Base-by-base conservation (phyloP, 441 rosid genomes). In the Brassica balearica region DNA sequence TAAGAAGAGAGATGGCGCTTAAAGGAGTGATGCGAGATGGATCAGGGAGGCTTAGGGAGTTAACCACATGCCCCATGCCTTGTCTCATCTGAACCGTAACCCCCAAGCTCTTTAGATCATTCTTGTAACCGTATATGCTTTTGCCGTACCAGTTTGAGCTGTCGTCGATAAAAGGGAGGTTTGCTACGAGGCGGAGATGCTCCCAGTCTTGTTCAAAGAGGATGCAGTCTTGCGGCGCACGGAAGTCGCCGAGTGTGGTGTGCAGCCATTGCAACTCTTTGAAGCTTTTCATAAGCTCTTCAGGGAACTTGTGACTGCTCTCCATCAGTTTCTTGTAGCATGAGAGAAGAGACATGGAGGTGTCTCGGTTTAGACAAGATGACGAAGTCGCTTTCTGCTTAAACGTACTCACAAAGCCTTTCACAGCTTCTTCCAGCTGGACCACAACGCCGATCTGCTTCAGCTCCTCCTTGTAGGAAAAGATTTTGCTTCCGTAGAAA, bases 91-190 rank as follows among this genome's bases (percentile, higher is more conserved):
- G 79, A 74, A 81, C 77, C 4, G 63, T 80, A 20, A 83, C 90
- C 8, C 91, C 92, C 65, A 88, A 72, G 38, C 53, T 8, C 79
- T 83, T 76, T 14, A 93, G 86, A 84, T 93, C 93, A 1, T 73
- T 17, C 48, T 60, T 48, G 66, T 80, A 93, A 10, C 80, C 75
- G 14, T 85, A 79, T 77, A 89, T 83, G 55, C 14, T 68, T 17
- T 64, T 66, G 5, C 92, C 91, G 48, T 86, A 89, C 74, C 73
- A 86, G 51, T 71, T 74, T 17, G 86, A 79, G 15, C 86, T 51
- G 25, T 88, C 91, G 74, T 90, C 88, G 69, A 93, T 80, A 6
- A 87, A 81, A 1, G 96, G 96, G 15, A 93, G 94, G 48, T 76
- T 69, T 19, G 92, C 79, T 29, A 93, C 80, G 10, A 80, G 75